Evolutionary conservation across 2,329 filamentous ascomycete species (phyloP), one percentile per base, ranked within the genome.

Genomic region (Sclerotinia sclerotiorum): DNA sequence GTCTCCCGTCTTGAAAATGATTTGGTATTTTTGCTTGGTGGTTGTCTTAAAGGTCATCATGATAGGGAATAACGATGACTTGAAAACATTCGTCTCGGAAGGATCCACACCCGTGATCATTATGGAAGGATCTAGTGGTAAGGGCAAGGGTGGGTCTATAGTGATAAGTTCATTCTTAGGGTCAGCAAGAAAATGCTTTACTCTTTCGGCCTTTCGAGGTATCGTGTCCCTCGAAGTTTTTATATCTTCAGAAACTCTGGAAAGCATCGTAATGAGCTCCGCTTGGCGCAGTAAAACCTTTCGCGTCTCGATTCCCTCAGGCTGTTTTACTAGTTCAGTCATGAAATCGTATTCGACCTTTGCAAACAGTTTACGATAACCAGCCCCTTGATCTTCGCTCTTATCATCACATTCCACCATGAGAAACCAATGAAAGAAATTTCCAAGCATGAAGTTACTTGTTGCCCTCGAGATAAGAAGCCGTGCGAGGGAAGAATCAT

Each of bases 311-410:
- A 85, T 81, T 1, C 95, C 93, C 62, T 88, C 87, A 0, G 89
- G 84, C 2, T 84, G 85, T 75, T 88, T 88, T 71, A 93, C 90
- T 3, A 98, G 83, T 78, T 95, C 92, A 7, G 87, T 84, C 93
- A 98, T 97, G 79, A 98, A 99, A 76, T 98, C 93, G 75, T 93
- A 99, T 69, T 95, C 94, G 11, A 99, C 92, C 74, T 94, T 93
- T 39, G 92, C 90, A 79, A 97, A 99, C 24, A 98, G 88, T 71
- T 92, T 91, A 57, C 92, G 90, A 76, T 94, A 90, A 68, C 89
- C 88, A 5, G 87, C 83, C 29, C 88, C 85, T 74, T 94, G 92
- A 55, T 93, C 90, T 4, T 88, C 87, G 72, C 90, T 93, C 69
- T 76, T 75, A 54, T 84, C 83, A 77, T 97, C 94, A 73, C 94